phyloP scores from a whole-genome alignment of 2,329 filamentous ascomycete genomes.

The Septoria petroselini region DNA sequence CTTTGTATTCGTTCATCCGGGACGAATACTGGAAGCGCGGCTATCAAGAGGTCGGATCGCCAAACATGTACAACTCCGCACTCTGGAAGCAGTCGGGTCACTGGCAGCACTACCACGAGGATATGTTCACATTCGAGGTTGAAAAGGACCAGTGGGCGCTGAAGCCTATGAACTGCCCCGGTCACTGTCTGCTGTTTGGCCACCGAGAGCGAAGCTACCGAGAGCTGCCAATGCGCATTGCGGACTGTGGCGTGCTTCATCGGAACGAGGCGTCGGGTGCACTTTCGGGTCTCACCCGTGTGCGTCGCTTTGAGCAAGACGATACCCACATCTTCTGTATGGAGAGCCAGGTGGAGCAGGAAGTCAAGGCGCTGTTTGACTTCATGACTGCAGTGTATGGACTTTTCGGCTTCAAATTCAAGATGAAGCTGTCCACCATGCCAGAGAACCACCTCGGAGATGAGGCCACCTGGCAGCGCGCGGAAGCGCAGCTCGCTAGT shows the following conservation, averaged over 20 bases:
- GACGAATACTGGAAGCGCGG: slow-evolving; percentile 89
- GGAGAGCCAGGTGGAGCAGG: slow-evolving; percentile 69
- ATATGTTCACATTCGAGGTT: slow-evolving; percentile 84
- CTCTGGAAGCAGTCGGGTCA: slow-evolving; percentile 95
- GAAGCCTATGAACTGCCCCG: slow-evolving; percentile 98
- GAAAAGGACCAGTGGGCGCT: slow-evolving; percentile 84
- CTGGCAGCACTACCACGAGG: slow-evolving; percentile 89
- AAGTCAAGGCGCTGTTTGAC: slow-evolving; percentile 81
- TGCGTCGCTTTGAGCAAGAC: slow-evolving; percentile 92
- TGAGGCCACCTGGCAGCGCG: slow-evolving; percentile 81
- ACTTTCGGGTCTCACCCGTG: slow-evolving; percentile 83
- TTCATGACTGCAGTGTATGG: slow-evolving; percentile 79
- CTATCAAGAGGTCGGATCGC: slow-evolving; percentile 92
- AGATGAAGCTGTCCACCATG: slow-evolving; percentile 88
- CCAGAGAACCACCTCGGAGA: slow-evolving; percentile 86
- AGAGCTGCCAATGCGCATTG: slow-evolving; percentile 86
- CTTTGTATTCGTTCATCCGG: slow-evolving; percentile 74
- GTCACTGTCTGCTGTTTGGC: slow-evolving; percentile 83
- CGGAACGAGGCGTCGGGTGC: slow-evolving; percentile 94
- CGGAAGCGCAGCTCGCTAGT: slow-evolving; percentile 74
- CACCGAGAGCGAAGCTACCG: slow-evolving; percentile 82
- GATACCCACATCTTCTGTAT: slow-evolving; percentile 96
- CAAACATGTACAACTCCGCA: slow-evolving; percentile 92
- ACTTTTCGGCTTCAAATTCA: slow-evolving; percentile 84
- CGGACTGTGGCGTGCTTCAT: slow-evolving; percentile 93